These are phyloP conservation scores for Xylariaceae sp. DNA, from an alignment of 2,329 filamentous ascomycete genomes.

Conservation along the genomic window DNA sequence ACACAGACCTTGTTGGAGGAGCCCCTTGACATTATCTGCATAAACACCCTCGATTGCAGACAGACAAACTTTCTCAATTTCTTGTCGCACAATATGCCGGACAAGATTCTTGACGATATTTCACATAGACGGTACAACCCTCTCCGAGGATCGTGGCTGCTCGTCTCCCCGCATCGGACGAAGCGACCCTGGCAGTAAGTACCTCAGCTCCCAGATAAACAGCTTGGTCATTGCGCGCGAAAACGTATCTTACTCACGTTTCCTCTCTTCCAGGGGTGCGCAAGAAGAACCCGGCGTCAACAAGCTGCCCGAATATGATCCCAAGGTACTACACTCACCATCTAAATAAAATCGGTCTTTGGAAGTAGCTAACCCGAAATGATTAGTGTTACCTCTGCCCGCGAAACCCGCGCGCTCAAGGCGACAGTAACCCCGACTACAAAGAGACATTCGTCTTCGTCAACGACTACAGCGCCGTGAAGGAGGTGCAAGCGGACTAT, in stretches of 20 bases:
- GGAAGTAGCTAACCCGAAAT: neutral
- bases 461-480: conserved; percentile 96
- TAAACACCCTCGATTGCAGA: too few species aligned
- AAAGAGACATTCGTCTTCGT: conserved; percentile 88
- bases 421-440: conserved; percentile 83
- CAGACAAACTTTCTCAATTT: neutral
- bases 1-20: too few species aligned
- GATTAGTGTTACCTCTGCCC: conserved; percentile 87
- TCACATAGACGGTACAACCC: conserved; percentile 94
- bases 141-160: conserved; percentile 81
- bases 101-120: conserved; percentile 85
- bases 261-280: conserved; percentile 56
- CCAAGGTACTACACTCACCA: conserved; percentile 45
- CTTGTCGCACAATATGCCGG: conserved; percentile 52
- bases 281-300: conserved; percentile 69
- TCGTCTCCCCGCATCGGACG: conserved; percentile 93
- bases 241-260: conserved; percentile 5
- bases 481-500: conserved; percentile 86
- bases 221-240: conserved; percentile 1
- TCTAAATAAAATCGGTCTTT: conserved; percentile 1
- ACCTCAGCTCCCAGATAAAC: neutral
- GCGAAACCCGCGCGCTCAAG: conserved; percentile 81
- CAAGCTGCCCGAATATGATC: conserved; percentile 75
- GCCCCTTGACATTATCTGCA: too few species aligned
- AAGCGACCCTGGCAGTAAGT: conserved; percentile 97